A percentile compares a stretch with the other conserved stretches of the same genome.
Evolutionary conservation across 164 flowering plant genomes (phyloP).

Genomic region (Cinnamomum chago): DNA sequence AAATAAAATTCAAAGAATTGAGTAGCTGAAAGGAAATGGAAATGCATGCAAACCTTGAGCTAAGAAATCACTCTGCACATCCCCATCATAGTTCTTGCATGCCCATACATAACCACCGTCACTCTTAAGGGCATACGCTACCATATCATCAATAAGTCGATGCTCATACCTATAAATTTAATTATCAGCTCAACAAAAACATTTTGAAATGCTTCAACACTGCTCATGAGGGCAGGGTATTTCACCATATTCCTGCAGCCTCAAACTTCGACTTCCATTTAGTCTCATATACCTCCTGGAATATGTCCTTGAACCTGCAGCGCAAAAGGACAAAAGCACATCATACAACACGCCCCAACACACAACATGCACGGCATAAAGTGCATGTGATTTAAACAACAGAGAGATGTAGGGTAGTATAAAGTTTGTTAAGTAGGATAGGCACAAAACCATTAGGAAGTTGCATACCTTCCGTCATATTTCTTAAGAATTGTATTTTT

Average conservation of each 20-base stretch:
- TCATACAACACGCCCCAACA: neutral
- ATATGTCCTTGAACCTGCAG: conserved; percentile 77
- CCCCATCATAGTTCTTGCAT: conserved; percentile 97
- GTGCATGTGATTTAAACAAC: neutral
- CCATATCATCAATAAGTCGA: conserved; percentile 98
- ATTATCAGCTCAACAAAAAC: neutral
- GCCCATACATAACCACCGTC: conserved; percentile 99
- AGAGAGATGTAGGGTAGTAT: neutral
- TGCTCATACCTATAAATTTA: conserved; percentile 75
- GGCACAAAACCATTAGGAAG: neutral
- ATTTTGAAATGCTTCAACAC: neutral
- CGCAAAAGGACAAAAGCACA: neutral
- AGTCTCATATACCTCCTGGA: conserved; percentile 76
- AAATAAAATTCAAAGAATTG: neutral
- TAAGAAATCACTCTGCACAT: conserved; percentile 97
- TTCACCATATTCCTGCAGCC: conserved; percentile 84
- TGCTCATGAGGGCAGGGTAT: neutral
- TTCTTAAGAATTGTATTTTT: conserved; percentile 97
- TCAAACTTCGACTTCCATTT: conserved; percentile 75
- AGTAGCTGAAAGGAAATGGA: neutral
- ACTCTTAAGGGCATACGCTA: conserved; percentile 96
- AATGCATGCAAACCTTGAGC: conserved; percentile 68
- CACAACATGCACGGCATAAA: neutral
- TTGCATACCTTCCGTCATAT: conserved; percentile 88
- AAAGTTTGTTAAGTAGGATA: neutral